Percentiles rank a stretch among this genome's conserved stretches.
These are phyloP conservation scores for Cyberlindnera nakhonratchasimensis DNA, from an alignment of 805 yeast genomes.

Conservation along the genomic window DNA sequence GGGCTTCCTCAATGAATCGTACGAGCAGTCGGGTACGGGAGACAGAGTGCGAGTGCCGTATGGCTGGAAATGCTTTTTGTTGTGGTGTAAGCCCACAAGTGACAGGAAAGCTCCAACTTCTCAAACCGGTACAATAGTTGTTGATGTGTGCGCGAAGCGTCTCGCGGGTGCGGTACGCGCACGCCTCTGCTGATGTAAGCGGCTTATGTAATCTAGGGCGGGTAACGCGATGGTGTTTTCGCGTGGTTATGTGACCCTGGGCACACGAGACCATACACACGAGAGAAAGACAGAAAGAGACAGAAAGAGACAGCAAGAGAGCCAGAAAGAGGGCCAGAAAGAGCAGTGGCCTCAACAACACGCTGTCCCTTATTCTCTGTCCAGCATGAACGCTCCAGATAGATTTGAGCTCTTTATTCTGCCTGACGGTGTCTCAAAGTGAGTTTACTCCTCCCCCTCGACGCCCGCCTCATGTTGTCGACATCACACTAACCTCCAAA, in stretches of 20 bases:
- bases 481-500: slow-evolving; percentile 17
- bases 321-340: too few relatives aligned
- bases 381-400: slow-evolving; percentile 97
- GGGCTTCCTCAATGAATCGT: too few relatives aligned
- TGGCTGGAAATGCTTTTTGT: neutral
- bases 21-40: too few relatives aligned
- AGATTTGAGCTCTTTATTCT: slow-evolving; percentile 93
- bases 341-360: too few relatives aligned
- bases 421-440: slow-evolving; percentile 97
- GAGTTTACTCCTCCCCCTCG: slow-evolving; percentile 35
- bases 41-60: neutral
- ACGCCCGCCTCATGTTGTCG: too few relatives aligned
- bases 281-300: too few relatives aligned
- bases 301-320: too few relatives aligned
- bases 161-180: neutral
- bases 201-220: neutral
- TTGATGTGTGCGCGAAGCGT: slow-evolving; percentile 1
- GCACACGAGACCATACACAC: too few relatives aligned
- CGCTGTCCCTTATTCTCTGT: neutral
- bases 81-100: neutral
- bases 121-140: neutral
- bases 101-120: neutral
- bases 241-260: too few relatives aligned
- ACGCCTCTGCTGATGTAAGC: too few relatives aligned
- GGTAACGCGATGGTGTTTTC: too few relatives aligned